phyloP scores from a whole-genome alignment of 1,139 yeast species.

The Debaryomyces nepalensis region DNA sequence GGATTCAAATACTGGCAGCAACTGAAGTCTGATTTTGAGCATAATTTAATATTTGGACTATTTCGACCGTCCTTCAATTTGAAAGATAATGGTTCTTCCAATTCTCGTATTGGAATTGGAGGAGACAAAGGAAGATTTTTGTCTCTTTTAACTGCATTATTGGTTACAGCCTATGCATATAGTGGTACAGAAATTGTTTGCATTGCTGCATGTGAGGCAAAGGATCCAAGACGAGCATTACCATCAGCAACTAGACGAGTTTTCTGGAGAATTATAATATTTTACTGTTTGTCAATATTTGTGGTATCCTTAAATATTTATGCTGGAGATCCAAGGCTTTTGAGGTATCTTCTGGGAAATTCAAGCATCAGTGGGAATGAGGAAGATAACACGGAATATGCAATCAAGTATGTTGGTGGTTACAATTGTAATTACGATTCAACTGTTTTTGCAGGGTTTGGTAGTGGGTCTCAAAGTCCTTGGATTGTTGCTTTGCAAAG shows the following conservation, averaged over 20 bases:
- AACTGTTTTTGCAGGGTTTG: constrained; percentile 49
- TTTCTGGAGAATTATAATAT: constrained; percentile 69
- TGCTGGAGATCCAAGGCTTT: constrained; percentile 73
- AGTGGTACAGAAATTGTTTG: constrained; percentile 84
- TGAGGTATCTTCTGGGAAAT: constrained; percentile 52
- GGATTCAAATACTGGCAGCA: constrained; percentile 74
- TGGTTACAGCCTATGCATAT: constrained; percentile 73
- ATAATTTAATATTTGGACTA: constrained; percentile 64
- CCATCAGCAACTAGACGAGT: constrained; percentile 80
- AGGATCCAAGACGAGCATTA: constrained; percentile 76
- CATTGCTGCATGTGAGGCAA: constrained; percentile 85
- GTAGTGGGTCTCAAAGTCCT: constrained; percentile 71
- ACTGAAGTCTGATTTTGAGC: constrained; percentile 51
- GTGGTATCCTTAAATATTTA: constrained; percentile 72
- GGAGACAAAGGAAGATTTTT: constrained; percentile 69
- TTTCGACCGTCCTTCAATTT: constrained; percentile 73
- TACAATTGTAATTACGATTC: constrained; percentile 39
- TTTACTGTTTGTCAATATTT: constrained; percentile 73
- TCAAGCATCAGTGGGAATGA: constrained; percentile 34
- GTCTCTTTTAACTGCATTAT: constrained; percentile 64
- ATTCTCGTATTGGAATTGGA: constrained; percentile 53
- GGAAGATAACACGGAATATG: constrained; percentile 31
- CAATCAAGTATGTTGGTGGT: constrained; percentile 48
- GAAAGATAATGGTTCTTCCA: constrained; percentile 53
- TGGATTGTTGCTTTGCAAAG: constrained; percentile 81